These are phyloP conservation scores for Picochlorum sp. DNA, from an alignment of 139 green algal genomes.

Conservation along the genomic window DNA sequence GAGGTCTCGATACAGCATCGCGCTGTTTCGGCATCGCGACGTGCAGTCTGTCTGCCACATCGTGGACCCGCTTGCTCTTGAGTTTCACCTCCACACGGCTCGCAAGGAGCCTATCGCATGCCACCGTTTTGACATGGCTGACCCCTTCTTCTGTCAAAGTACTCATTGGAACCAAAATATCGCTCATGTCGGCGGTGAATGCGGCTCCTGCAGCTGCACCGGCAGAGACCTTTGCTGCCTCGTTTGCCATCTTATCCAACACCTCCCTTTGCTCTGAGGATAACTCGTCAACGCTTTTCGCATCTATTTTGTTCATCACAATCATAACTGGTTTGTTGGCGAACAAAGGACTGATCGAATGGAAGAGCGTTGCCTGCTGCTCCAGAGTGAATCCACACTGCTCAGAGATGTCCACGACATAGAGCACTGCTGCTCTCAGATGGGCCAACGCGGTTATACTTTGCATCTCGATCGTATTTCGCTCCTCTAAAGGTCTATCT, in stretches of 20 bases:
- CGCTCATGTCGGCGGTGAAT: slow-evolving; percentile 27
- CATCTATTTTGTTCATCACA: slow-evolving; percentile 88
- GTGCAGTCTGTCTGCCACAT: slow-evolving; percentile 90
- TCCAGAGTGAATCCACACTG: slow-evolving; percentile 89
- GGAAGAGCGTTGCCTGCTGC: slow-evolving; percentile 93
- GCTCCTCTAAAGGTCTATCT: slow-evolving; percentile 94
- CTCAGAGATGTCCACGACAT: slow-evolving; percentile 93
- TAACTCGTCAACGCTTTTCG: slow-evolving; percentile 25
- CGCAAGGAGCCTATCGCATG: slow-evolving; percentile 88
- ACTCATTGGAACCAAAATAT: slow-evolving; percentile 70
- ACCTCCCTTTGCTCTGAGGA: slow-evolving; percentile 49
- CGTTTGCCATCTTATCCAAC: slow-evolving; percentile 71
- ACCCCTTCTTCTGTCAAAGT: slow-evolving; percentile 90
- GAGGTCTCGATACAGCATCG: slow-evolving; percentile 50
- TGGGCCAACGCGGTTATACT: slow-evolving; percentile 96
- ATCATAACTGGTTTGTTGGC: slow-evolving; percentile 97
- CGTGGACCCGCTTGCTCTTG: slow-evolving; percentile 67
- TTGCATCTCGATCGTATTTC: slow-evolving; percentile 99
- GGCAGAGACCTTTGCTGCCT: slow-evolving; percentile 42
- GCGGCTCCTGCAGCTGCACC: slow-evolving; percentile 3
- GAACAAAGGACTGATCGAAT: slow-evolving; percentile 97
- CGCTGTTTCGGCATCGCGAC: slow-evolving; percentile 74
- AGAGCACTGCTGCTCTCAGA: slow-evolving; percentile 89
- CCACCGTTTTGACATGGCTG: slow-evolving; percentile 72
- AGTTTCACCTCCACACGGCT: slow-evolving; percentile 90